Percentiles rank a stretch among this genome's conserved stretches.
phyloP scores from a whole-genome alignment of 2,329 filamentous ascomycete genomes.

The Ramularia collo-cygni region DNA sequence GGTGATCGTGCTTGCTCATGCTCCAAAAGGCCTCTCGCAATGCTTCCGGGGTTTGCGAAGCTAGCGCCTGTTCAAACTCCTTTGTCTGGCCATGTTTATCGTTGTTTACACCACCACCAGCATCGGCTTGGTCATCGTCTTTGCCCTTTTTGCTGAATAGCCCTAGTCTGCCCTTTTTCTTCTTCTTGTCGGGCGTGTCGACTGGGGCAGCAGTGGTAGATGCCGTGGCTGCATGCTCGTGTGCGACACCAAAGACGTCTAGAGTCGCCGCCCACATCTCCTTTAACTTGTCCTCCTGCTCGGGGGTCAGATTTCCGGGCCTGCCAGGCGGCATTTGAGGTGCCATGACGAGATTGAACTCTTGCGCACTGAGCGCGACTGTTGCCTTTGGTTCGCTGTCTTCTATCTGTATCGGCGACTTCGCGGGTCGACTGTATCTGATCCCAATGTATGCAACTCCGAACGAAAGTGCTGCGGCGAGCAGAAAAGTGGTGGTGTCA shows the following conservation, averaged over 20 bases:
- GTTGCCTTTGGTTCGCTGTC: slow-evolving; percentile 1
- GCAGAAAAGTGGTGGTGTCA: slow-evolving; percentile 18
- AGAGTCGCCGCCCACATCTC: slow-evolving; percentile 77
- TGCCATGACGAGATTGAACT: slow-evolving; percentile 6
- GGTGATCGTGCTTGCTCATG: slow-evolving; percentile 93
- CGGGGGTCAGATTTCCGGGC: slow-evolving; percentile 77
- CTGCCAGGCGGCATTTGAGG: slow-evolving; percentile 53
- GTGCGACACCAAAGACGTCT: slow-evolving; percentile 62
- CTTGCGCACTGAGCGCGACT: slow-evolving; percentile 12
- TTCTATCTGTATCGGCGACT: not conserved
- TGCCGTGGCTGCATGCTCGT: slow-evolving; percentile 15
- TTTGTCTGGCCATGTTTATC: slow-evolving; percentile 93
- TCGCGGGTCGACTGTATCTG: slow-evolving; percentile 9
- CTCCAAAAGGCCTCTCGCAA: slow-evolving; percentile 79
- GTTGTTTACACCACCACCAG: slow-evolving; percentile 48
- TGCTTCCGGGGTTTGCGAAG: slow-evolving; percentile 67
- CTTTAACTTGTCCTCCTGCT: slow-evolving; percentile 81
- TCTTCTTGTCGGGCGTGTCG: slow-evolving; percentile 45
- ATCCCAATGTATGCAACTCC: slow-evolving; percentile 20
- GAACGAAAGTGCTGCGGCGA: slow-evolving; percentile 18
- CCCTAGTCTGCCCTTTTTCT: slow-evolving; percentile 66
- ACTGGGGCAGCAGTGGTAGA: slow-evolving; percentile 21
- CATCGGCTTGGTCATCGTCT: slow-evolving; percentile 27
- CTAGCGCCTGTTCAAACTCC: slow-evolving; percentile 75
- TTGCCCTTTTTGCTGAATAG: slow-evolving; percentile 62